Base-by-base conservation (phyloP, 139 green algal genomes). In the Auxenochlorella pyrenoidosa region DNA sequence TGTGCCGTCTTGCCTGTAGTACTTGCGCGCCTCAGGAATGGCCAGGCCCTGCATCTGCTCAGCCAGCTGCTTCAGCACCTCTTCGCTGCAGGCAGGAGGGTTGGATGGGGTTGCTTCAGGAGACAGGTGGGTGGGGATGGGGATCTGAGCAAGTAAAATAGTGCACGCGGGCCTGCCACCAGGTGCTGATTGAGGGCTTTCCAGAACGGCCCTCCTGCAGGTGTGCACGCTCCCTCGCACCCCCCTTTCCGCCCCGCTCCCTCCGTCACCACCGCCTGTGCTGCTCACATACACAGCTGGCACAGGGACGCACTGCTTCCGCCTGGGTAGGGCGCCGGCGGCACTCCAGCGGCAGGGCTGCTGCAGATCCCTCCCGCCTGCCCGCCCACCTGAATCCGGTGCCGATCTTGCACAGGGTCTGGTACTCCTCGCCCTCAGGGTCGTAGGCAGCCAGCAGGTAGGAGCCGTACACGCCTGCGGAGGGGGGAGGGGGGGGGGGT, bases 341-440 rank as follows among this genome's bases (percentile, higher is more conserved):
- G n/a, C n/a, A n/a, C n/a, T n/a, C n/a, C n/a, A n/a, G n/a, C 72
- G 72, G 19, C 38, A 54, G 38, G 40, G 71, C 71, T 78, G 73
- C 41, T 22, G 41, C 21, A 16, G 6, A n/a, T 28, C 24, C 32
- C 34, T 43, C 51, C 44, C 1, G 0, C 40, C 34, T 18, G 41
- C 70, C 68, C 66, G 13, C 84, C 32, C 60, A 85, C 85, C 85
- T 88, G 90, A 99, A 99, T 38, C 97, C 97, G 3, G 97, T 99
- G 78, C 97, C 97, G 71, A 99, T 97, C 92, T 99, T 99, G 91
- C 84, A 95, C 89, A 99, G 97, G 88, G 93, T 97, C 87, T 98
- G 95, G 89, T 96, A 99, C 86, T 95, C 88, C 88, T 99, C 97
- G 0, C 40, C 90, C 1, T 97, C 95, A 26, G 94, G 83, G 84